Evolutionary conservation across 139 green algal species (phyloP).

Genomic region (Chlorella sp.): DNA sequence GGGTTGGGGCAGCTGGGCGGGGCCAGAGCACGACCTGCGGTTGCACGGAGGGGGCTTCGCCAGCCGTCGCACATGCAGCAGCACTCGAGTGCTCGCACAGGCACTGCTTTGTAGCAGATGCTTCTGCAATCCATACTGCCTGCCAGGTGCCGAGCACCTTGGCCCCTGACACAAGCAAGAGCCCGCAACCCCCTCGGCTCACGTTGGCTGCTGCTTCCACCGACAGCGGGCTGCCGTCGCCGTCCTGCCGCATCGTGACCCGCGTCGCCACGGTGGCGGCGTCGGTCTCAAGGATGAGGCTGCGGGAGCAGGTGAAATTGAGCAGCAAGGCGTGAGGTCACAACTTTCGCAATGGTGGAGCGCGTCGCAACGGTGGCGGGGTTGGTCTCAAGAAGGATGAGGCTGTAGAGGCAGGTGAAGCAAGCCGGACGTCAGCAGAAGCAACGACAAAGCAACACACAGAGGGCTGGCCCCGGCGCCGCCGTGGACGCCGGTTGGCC

Average conservation of each 20-base stretch:
- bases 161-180: too few species aligned
- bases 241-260: slow-evolving; percentile 92
- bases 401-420: neutral
- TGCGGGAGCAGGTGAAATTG: slow-evolving; percentile 39
- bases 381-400: neutral
- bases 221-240: slow-evolving; percentile 79
- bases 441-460: too few species aligned
- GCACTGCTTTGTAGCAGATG: too few species aligned
- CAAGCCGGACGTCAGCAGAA: neutral
- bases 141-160: too few species aligned
- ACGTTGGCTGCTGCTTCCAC: slow-evolving; percentile 63
- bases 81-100: too few species aligned
- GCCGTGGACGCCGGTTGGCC: too few species aligned
- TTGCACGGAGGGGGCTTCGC: too few species aligned
- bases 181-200: neutral
- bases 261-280: slow-evolving; percentile 84
- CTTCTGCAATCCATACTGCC: too few species aligned
- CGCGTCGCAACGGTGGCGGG: neutral
- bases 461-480: too few species aligned
- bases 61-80: neutral
- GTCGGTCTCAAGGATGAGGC: slow-evolving; percentile 97
- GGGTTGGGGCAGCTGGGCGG: neutral
- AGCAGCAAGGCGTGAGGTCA: neutral
- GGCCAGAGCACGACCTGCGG: neutral
- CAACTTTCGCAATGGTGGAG: neutral